Evolutionary conservation across 176 grass and related monocot genomes (phyloP).

Genomic region (Paspalum vaginatum): DNA sequence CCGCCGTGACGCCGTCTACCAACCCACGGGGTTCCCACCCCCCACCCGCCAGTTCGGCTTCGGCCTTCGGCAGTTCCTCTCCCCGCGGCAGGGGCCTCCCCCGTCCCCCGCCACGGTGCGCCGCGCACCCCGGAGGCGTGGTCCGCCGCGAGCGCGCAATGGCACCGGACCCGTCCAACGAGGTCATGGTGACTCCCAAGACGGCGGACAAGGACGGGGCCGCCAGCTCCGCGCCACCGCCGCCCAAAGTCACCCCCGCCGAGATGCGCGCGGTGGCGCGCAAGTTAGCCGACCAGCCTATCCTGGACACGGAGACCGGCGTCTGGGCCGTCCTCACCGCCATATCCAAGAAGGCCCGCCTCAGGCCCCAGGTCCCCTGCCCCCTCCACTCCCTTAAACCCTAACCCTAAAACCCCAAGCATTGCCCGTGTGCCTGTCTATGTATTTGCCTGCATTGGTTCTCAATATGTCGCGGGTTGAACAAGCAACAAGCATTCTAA

Average conservation of each 20-base stretch:
- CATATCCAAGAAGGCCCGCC: conserved; percentile 82
- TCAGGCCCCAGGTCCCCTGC: conserved; percentile 61
- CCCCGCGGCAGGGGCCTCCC: background rate
- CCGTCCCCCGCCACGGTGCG: conserved; percentile 21
- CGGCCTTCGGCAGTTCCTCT: background rate
- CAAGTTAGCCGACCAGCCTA: conserved; percentile 71
- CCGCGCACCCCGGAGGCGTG: background rate
- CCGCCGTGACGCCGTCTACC: too few species aligned
- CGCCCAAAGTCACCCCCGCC: conserved; percentile 41
- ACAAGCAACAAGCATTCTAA: background rate
- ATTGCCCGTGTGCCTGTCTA: background rate
- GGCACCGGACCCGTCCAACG: conserved; percentile 35
- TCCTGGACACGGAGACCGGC: conserved; percentile 66
- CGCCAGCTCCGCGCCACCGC: conserved; percentile 22
- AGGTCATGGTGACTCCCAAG: conserved; percentile 31
- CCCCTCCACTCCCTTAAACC: conserved; percentile 25
- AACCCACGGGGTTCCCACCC: background rate
- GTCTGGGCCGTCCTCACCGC: conserved; percentile 89
- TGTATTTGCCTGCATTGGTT: background rate
- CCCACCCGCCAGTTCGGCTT: background rate
- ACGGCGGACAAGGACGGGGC: conserved; percentile 44
- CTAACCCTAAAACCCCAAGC: conserved; percentile 44
- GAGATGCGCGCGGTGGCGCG: conserved; percentile 74
- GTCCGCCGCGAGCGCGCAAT: conserved; percentile 3
- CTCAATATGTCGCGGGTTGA: background rate